Base-by-base conservation (phyloP, 2,329 filamentous ascomycete genomes). In the Xylaria sp. region DNA sequence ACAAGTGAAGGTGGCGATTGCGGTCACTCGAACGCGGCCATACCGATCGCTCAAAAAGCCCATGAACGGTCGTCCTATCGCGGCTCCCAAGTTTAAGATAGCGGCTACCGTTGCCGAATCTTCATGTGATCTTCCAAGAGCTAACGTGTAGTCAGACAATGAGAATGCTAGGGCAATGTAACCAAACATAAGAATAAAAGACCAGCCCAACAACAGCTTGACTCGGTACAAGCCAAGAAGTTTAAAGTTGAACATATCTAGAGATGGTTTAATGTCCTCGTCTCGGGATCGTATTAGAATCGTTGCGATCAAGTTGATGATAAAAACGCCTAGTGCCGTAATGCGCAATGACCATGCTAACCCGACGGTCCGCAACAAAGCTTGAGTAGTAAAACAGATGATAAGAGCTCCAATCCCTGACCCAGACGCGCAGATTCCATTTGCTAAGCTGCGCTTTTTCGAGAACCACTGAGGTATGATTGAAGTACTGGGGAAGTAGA, bases 161-260 rank as follows among this genome's bases (percentile, higher is more conserved):
- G 64, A 49, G 15, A 66, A 66, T 58, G 51, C 49, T 23, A 66
- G 39, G 20, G 57, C 46, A 9, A 66, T 66, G n/a, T 66, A 66
- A 3, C 64, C 64, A 41, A 66, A 62, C 64, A 62, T 66, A n/a
- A 62, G 10, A n/a, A 62, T 33, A n/a, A 62, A 25, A 31, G 39
- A 20, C 64, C 64, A 66, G 2, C 41, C 58, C 9, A 66, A 23
- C 9, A 66, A 46, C 2, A 66, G 28, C 41, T 25, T 28, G 5
- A 36, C 58, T 20, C 46, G 51, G 15, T 58, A 58, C 1, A 39
- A 23, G 2, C 0, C 2, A 2, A 67, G 23, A 28, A 67, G 58
- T 4, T 41, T 31, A 5, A 67, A 52, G 43, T 67, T 62, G 23
- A 67, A 58, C 2, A 62, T 46, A 1, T n/a, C 18, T 13, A 23